Percentiles rank a stretch among this genome's conserved stretches.
phyloP scores from a whole-genome alignment of 2,329 filamentous ascomycete genomes.

The Exophiala sp. region DNA sequence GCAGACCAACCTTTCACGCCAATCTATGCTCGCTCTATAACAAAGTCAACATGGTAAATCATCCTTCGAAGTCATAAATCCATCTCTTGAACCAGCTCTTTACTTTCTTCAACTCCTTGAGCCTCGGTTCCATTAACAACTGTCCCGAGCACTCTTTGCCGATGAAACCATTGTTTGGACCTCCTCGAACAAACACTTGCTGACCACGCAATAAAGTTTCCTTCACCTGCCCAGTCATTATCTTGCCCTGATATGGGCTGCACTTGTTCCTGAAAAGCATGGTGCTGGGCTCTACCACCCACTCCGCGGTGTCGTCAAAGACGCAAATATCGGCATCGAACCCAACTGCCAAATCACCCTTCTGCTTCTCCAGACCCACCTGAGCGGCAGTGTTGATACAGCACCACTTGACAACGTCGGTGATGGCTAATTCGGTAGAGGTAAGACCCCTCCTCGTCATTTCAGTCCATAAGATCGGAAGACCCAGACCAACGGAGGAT shows the following conservation, averaged over 20 bases:
- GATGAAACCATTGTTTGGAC: conserved; percentile 41
- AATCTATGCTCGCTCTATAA: neutral
- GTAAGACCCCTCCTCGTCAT: conserved; percentile 58
- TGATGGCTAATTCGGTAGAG: conserved; percentile 51
- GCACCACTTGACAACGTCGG: conserved; percentile 83
- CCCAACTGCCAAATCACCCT: conserved; percentile 76
- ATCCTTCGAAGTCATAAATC: conserved; percentile 24
- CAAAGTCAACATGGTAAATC: neutral
- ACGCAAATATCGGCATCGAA: conserved; percentile 89
- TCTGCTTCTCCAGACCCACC: conserved; percentile 75
- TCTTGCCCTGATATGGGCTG: conserved; percentile 81
- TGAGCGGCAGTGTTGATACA: conserved; percentile 82
- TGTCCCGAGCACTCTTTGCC: conserved; percentile 36
- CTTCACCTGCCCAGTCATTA: conserved; percentile 70
- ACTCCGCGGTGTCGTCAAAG: conserved; percentile 80
- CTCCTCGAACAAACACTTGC: conserved; percentile 69
- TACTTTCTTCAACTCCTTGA: conserved; percentile 23
- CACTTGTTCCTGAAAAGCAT: conserved; percentile 96
- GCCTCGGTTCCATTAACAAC: conserved; percentile 37
- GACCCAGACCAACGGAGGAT: conserved; percentile 84
- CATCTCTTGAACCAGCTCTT: conserved; percentile 25
- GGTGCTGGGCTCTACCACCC: conserved; percentile 68
- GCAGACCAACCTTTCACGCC: neutral
- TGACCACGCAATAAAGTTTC: conserved; percentile 82
- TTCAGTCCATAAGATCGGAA: conserved; percentile 85